Base-by-base conservation (phyloP, 2,329 filamentous ascomycete genomes). In the Epichloe sp. region DNA sequence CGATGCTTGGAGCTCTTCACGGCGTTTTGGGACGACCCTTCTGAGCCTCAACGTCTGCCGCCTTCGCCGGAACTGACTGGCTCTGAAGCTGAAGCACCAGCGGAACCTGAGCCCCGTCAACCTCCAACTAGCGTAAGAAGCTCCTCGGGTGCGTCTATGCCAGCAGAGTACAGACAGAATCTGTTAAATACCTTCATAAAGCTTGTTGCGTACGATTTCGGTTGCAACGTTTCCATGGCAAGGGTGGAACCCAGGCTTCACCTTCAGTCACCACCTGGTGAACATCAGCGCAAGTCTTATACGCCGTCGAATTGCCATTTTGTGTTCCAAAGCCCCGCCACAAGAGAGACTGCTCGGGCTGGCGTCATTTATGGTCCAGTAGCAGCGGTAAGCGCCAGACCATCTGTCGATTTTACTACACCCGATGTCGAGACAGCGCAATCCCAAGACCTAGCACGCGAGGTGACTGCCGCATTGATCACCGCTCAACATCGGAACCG, bases 161-260 rank as follows among this genome's bases (percentile, higher is more conserved):
- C 80, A 1, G 60, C 73, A 6, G 78, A 82, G 47, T 75, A 72
- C 57, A 76, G 80, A 34, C 74, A 79, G 50, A 72, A 71, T 50
- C 68, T 83, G n/a, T 57, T 80, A 12, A 71, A 74, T 3, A 73
- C 79, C 37, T 83, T 83, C 51, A 63, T 83, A 51, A 83, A 83
- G 62, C 72, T 84, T 4, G 73, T 84, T 15, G 74, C 79, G 17
- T 84, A 83, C 58, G 79, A 83, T 55, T 84, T 83, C 62, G 77
- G 79, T 48, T 83, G 80, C 63, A 83, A 76, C 56, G 75, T 82
- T 47, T 69, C 71, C 2, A 69, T 74, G 26, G 68, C 80, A 15
- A 74, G 79, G 41, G 68, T 71, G 23, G 80, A 84, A 57, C 80
- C 80, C 10, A 73, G 80, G 3, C 67, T 84, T 19, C 73, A 81